phyloP scores from a whole-genome alignment of 2,329 filamentous ascomycete species.

The Trichoderma simmonsii region DNA sequence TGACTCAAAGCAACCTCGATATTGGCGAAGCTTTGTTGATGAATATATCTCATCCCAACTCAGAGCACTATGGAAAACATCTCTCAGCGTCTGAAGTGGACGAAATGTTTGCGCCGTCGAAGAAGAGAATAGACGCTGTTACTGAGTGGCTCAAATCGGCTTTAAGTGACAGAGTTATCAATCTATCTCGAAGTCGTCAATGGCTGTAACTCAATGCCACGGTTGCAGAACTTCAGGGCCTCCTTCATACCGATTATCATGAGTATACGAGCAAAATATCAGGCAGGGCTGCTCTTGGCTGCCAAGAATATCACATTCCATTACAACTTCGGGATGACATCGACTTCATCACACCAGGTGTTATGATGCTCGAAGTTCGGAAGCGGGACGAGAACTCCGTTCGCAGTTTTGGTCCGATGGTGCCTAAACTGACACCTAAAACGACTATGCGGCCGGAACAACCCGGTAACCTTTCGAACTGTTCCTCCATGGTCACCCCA shows the following conservation, averaged over 20 bases:
- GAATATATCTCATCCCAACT: slow-evolving; percentile 43
- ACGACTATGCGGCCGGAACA: not conserved
- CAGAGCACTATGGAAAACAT: slow-evolving; percentile 44
- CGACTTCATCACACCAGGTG: slow-evolving; percentile 40
- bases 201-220: slow-evolving; percentile 31
- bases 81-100: slow-evolving; percentile 42
- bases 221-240: slow-evolving; percentile 39
- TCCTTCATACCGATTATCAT: slow-evolving; percentile 52
- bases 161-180: slow-evolving; percentile 45
- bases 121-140: slow-evolving; percentile 47
- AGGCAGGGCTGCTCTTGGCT: slow-evolving; percentile 31
- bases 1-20: slow-evolving; percentile 40
- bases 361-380: slow-evolving; percentile 17
- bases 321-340: slow-evolving; percentile 35
- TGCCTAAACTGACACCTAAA: not conserved
- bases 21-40: slow-evolving; percentile 40
- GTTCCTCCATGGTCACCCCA: slow-evolving; percentile 48
- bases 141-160: slow-evolving; percentile 52
- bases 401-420: not conserved
- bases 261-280: slow-evolving; percentile 33
- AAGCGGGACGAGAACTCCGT: not conserved
- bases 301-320: slow-evolving; percentile 39
- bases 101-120: slow-evolving; percentile 40
- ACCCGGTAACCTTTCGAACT: not conserved
- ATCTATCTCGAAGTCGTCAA: slow-evolving; percentile 46